Evolutionary conservation across 768 basidiomycete genomes (phyloP).

Genomic region (Tricholoma saponaceum): DNA sequence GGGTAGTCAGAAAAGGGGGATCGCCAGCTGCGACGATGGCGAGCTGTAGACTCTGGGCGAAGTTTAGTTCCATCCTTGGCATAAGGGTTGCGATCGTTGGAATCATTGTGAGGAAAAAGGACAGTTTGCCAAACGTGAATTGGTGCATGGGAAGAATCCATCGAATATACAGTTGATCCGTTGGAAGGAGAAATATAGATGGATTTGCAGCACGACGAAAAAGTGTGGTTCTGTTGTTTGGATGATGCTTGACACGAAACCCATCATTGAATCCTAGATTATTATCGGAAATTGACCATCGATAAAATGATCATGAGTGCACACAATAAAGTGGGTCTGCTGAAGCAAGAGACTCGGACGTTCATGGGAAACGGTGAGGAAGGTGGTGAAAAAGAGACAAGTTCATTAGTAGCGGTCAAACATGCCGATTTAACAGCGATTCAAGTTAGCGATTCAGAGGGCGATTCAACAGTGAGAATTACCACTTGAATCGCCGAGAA

Average conservation of each 20-base stretch:
- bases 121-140: conserved; percentile 53
- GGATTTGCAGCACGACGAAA: conserved; percentile 3
- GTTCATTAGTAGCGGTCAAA: too few species aligned
- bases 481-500: too few species aligned
- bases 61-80: conserved; percentile 70
- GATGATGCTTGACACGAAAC: background rate
- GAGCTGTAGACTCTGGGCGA: conserved; percentile 49
- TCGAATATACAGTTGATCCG: conserved; percentile 42
- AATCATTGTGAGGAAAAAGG: conserved; percentile 42
- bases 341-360: too few species aligned
- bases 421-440: too few species aligned
- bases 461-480: too few species aligned
- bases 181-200: conserved; percentile 55
- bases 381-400: too few species aligned
- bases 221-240: background rate
- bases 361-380: too few species aligned
- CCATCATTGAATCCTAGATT: too few species aligned
- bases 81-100: conserved; percentile 47
- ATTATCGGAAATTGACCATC: background rate
- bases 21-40: conserved; percentile 48
- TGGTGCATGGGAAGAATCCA: conserved; percentile 30
- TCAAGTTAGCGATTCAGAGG: too few species aligned
- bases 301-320: background rate
- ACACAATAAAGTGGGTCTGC: background rate
- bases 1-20: conserved; percentile 45